Percentiles rank a stretch among this genome's conserved stretches.
Evolutionary conservation across 306 rosid genomes (phyloP).

Genomic region (Medicago arabica): DNA sequence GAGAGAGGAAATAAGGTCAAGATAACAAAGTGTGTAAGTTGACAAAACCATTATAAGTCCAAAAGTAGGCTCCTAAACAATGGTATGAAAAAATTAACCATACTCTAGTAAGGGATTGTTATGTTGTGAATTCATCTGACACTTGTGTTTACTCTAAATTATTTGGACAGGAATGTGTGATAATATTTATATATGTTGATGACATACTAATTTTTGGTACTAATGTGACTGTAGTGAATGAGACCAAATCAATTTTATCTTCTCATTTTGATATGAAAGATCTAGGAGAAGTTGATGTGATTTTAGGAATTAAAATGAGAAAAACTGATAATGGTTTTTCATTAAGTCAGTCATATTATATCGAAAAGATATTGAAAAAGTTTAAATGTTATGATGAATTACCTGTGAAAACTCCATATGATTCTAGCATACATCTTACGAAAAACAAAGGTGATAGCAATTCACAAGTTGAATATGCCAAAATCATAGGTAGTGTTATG

Average conservation of each 20-base stretch:
- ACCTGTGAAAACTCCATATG: too few relatives aligned
- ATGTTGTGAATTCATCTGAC: background rate
- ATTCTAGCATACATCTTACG: too few relatives aligned
- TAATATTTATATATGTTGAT: background rate
- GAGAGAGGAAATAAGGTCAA: background rate
- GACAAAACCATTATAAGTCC: background rate
- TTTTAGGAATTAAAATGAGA: too few relatives aligned
- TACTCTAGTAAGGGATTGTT: background rate
- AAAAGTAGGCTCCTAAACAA: background rate
- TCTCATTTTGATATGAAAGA: background rate
- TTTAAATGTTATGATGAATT: too few relatives aligned
- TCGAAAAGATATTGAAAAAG: too few relatives aligned
- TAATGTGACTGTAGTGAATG: too few relatives aligned
- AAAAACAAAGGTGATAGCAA: too few relatives aligned
- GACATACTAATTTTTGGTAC: background rate
- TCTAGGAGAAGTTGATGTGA: too few relatives aligned
- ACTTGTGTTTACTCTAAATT: background rate
- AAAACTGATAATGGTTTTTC: too few relatives aligned
- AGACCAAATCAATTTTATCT: background rate
- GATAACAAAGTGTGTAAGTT: background rate
- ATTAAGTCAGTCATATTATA: too few relatives aligned
- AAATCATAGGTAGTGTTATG: too few relatives aligned
- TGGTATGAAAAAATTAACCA: background rate
- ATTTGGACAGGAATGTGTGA: background rate
- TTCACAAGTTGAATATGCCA: too few relatives aligned